phyloP scores from a whole-genome alignment of 2,329 filamentous ascomycete species.

The Atkinsonella texensis region DNA sequence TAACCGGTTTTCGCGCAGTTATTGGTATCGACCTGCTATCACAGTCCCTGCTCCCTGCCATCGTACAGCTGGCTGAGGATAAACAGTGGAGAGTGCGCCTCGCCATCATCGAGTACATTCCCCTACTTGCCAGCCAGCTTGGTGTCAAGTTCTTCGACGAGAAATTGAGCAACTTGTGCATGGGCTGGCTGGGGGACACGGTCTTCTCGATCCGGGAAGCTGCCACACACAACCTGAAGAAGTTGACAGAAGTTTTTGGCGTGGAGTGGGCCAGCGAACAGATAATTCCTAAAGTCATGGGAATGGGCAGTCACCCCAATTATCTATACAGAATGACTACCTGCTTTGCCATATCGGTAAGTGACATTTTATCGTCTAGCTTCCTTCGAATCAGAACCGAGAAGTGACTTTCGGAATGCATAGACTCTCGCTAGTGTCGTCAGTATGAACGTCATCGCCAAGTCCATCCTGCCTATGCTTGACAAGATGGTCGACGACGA shows the following conservation, averaged over 20 bases:
- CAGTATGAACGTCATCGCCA: constrained; percentile 83
- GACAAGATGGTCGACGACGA: constrained; percentile 88
- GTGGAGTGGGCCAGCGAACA: constrained; percentile 95
- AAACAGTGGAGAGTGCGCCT: constrained; percentile 98
- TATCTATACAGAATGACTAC: constrained; percentile 99
- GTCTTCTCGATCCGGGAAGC: constrained; percentile 98
- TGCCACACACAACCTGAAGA: constrained; percentile 94
- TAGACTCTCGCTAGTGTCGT: constrained; percentile 91
- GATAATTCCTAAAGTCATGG: constrained; percentile 97
- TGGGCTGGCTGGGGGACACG: constrained; percentile 97
- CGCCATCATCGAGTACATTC: constrained; percentile 98
- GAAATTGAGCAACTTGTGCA: constrained; percentile 88
- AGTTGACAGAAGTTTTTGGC: constrained; percentile 95
- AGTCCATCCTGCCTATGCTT: constrained; percentile 89
- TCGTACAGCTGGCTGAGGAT: constrained; percentile 94
- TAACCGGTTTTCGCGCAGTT: constrained; percentile 37
- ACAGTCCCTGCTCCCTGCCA: constrained; percentile 90
- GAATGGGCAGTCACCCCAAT: constrained; percentile 96
- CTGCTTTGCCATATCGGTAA: constrained; percentile 96
- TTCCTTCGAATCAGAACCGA: background rate
- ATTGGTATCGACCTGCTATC: constrained; percentile 97
- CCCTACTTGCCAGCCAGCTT: constrained; percentile 85
- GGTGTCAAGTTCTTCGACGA: constrained; percentile 98
- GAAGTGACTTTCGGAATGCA: background rate
- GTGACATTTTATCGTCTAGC: constrained; percentile 17